Percentiles rank a stretch among this genome's conserved stretches.
Evolutionary conservation across 1,139 yeast genomes (phyloP).

Genomic region (Candida frijolesensis): DNA sequence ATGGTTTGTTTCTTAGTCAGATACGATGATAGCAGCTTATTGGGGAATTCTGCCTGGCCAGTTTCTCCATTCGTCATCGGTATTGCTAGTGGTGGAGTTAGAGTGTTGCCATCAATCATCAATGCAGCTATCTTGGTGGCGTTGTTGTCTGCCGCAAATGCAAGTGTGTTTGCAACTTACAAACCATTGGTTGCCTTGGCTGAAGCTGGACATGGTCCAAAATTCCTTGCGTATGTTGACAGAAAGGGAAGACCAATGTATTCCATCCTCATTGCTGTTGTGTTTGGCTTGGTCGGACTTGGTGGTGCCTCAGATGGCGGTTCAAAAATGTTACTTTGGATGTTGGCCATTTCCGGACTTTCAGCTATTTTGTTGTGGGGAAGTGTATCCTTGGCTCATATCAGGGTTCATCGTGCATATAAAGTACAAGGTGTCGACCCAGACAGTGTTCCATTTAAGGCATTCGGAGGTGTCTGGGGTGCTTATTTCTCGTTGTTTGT

Average conservation of each 20-base stretch:
- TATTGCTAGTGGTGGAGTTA: constrained; percentile 31
- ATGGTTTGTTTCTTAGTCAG: constrained; percentile 43
- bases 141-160: constrained; percentile 36
- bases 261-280: constrained; percentile 29
- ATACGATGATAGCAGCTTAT: constrained; percentile 32
- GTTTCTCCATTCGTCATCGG: constrained; percentile 30
- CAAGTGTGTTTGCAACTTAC: constrained; percentile 36
- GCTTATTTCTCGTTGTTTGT: constrained; percentile 34
- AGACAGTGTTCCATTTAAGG: constrained; percentile 28
- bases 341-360: constrained; percentile 39
- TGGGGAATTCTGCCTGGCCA: constrained; percentile 30
- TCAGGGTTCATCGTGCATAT: constrained; percentile 30
- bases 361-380: constrained; percentile 42
- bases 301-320: constrained; percentile 34
- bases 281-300: constrained; percentile 35
- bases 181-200: constrained; percentile 36
- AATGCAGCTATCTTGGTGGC: constrained; percentile 35
- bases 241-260: constrained; percentile 31
- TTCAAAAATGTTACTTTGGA: constrained; percentile 36
- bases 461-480: constrained; percentile 33
- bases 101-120: constrained; percentile 34
- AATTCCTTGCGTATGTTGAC: constrained; percentile 27
- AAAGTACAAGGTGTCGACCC: constrained; percentile 25
- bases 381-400: constrained; percentile 33
- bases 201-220: constrained; percentile 36